Percentiles rank a stretch among this genome's conserved stretches.
These are phyloP conservation scores for Betula pendula DNA, from an alignment of 306 rosid genomes.

Conservation along the genomic window DNA sequence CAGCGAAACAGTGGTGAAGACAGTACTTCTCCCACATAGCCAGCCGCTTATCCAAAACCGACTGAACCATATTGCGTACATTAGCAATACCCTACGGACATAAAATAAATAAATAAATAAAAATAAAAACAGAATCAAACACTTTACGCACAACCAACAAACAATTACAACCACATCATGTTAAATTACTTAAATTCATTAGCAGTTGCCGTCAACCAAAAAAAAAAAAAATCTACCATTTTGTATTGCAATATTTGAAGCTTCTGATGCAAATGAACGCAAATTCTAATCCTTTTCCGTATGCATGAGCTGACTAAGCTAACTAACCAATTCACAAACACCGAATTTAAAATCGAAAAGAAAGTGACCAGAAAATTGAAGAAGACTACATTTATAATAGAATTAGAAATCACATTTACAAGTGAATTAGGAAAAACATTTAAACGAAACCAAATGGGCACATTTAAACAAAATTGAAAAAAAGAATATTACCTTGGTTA, in stretches of 20 bases:
- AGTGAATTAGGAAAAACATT: too few species aligned
- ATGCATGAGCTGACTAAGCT: not conserved
- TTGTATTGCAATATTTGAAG: not conserved
- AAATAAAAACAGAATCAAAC: not conserved
- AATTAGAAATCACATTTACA: too few species aligned
- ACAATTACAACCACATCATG: not conserved
- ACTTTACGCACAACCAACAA: not conserved
- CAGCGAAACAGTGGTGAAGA: conserved; percentile 66
- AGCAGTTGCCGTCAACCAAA: not conserved
- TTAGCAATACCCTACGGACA: conserved; percentile 54
- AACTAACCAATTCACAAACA: too few species aligned
- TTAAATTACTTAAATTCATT: not conserved
- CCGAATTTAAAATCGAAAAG: too few species aligned
- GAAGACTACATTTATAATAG: too few species aligned
- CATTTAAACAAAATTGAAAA: too few species aligned
- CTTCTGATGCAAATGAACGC: not conserved
- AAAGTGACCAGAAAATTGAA: too few species aligned
- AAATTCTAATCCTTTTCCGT: not conserved
- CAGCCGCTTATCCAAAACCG: conserved; percentile 59
- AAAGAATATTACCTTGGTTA: too few species aligned
- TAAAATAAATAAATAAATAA: too few species aligned
- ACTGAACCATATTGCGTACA: conserved; percentile 49
- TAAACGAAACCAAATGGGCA: too few species aligned
- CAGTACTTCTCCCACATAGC: conserved; percentile 78
- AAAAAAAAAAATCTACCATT: not conserved